These are phyloP conservation scores for Vigna angularis DNA, from an alignment of 306 rosid genomes.

Conservation along the genomic window DNA sequence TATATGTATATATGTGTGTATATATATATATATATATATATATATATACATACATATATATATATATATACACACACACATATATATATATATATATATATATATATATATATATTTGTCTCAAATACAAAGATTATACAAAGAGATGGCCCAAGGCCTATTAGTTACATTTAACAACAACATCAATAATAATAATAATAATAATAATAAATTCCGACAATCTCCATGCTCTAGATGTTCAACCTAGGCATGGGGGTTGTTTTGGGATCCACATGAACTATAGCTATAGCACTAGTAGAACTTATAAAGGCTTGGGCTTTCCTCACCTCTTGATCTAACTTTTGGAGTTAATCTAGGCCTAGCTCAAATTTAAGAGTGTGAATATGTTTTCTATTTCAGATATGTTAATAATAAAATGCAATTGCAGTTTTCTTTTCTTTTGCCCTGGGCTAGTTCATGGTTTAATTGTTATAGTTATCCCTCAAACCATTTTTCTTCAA, in stretches of 20 bases:
- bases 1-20: too few species aligned
- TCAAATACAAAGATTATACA: too few species aligned
- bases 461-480: conserved; percentile 32
- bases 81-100: too few species aligned
- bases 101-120: too few species aligned
- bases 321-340: background rate
- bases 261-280: background rate
- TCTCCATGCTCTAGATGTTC: background rate
- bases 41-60: too few species aligned
- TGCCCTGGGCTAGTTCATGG: conserved; percentile 21
- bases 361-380: background rate
- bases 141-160: too few species aligned
- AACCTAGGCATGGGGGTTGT: background rate
- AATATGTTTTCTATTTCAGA: conserved; percentile 17
- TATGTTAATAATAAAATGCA: conserved; percentile 31
- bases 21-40: too few species aligned
- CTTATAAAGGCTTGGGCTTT: background rate
- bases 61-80: too few species aligned
- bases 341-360: background rate
- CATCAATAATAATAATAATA: background rate
- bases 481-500: conserved; percentile 9
- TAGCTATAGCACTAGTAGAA: background rate
- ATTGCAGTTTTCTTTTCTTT: conserved; percentile 14
- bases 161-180: too few species aligned
- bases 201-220: background rate